These are phyloP conservation scores for Eucalyptus regnans DNA, from an alignment of 345 rosid genomes.

Conservation along the genomic window DNA sequence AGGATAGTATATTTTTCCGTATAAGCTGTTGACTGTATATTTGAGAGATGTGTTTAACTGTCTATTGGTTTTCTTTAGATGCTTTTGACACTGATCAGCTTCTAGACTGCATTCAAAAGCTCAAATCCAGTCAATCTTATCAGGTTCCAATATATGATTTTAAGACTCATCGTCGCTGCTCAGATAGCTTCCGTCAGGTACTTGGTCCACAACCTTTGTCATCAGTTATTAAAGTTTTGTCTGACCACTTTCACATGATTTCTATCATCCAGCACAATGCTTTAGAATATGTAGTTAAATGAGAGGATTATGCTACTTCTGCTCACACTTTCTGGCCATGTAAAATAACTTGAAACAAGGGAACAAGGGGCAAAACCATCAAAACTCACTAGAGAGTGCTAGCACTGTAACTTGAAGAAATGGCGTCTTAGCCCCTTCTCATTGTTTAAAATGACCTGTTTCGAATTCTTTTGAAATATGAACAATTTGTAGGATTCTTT, in stretches of 20 bases:
- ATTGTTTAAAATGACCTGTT: neutral
- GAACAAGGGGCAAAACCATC: neutral
- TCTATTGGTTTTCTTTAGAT: constrained; percentile 26
- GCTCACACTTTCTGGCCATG: neutral
- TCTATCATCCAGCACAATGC: neutral
- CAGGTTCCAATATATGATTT: constrained; percentile 95
- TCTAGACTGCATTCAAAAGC: constrained; percentile 63
- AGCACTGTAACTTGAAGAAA: neutral
- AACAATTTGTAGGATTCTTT: neutral
- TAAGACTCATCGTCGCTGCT: constrained; percentile 71
- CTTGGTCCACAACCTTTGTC: neutral
- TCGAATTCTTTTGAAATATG: neutral
- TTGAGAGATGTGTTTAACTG: neutral
- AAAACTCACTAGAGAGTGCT: neutral
- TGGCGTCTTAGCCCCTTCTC: neutral
- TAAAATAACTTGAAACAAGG: neutral
- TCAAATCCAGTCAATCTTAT: constrained; percentile 65
- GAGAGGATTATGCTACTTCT: neutral
- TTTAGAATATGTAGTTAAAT: neutral
- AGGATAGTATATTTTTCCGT: neutral
- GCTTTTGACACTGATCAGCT: constrained; percentile 99
- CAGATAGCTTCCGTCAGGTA: constrained; percentile 90
- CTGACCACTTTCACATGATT: neutral
- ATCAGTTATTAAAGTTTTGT: neutral
- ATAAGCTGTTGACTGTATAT: neutral